Evolutionary conservation across 192 early-diverging fungal genomes (phyloP).

Genomic region (Thamnidium elegans): DNA sequence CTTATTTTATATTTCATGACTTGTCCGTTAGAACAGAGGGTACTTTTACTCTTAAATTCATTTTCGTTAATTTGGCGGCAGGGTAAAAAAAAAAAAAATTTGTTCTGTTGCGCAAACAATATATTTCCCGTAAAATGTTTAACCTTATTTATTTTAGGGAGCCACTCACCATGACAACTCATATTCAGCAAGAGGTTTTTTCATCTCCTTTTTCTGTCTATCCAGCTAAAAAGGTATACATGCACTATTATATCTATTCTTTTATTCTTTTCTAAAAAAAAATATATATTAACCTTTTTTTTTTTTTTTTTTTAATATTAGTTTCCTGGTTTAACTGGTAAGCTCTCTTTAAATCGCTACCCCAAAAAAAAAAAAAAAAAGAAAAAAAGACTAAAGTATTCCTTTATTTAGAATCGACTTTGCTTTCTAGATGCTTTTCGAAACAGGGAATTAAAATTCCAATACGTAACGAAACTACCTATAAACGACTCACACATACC

Average conservation of each 20-base stretch:
- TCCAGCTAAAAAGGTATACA: slow-evolving; percentile 60
- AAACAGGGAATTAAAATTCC: slow-evolving; percentile 16
- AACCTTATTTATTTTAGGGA: slow-evolving; percentile 9
- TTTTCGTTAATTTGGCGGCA: slow-evolving; percentile 53
- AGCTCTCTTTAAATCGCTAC: background rate
- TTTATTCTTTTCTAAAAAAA: no score
- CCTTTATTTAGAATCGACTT: slow-evolving; percentile 12
- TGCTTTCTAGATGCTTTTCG: slow-evolving; percentile 13
- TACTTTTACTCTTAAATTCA: slow-evolving; percentile 64
- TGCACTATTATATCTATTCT: no score
- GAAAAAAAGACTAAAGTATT: no score
- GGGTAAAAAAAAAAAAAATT: slow-evolving; percentile 22
- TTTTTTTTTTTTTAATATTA: slow-evolving; percentile 6
- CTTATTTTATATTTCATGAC: slow-evolving; percentile 74
- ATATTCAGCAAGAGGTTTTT: slow-evolving; percentile 46
- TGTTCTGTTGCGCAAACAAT: background rate
- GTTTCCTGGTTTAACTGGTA: slow-evolving; percentile 81
- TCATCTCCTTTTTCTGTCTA: slow-evolving; percentile 70
- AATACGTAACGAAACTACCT: slow-evolving; percentile 9
- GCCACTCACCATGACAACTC: slow-evolving; percentile 39
- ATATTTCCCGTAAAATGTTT: background rate
- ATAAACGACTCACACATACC: background rate
- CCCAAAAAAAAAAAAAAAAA: no score
- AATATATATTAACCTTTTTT: background rate
- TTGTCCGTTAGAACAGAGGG: slow-evolving; percentile 70